These are phyloP conservation scores for Clonostachys rosea DNA, from an alignment of 2,329 filamentous ascomycete genomes.

Conservation along the genomic window DNA sequence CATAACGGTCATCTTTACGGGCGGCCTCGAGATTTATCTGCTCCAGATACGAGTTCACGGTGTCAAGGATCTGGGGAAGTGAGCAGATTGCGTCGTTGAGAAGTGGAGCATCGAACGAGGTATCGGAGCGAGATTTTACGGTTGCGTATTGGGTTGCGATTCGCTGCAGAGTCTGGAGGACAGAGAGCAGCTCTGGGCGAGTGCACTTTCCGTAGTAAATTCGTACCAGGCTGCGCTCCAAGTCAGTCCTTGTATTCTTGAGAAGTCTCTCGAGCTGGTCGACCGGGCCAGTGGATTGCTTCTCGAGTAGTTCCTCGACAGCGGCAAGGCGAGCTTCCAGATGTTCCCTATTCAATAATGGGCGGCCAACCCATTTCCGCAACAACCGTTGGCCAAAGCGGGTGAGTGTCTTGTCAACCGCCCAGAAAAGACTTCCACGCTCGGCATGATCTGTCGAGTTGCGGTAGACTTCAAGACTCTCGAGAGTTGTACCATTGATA, in stretches of 20 bases:
- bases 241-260: conserved; percentile 67
- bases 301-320: conserved; percentile 78
- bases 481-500: conserved; percentile 89
- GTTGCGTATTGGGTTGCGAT: conserved; percentile 73
- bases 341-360: conserved; percentile 69
- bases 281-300: conserved; percentile 59
- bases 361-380: conserved; percentile 91
- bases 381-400: conserved; percentile 83
- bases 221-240: conserved; percentile 88
- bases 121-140: conserved; percentile 59
- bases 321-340: conserved; percentile 78
- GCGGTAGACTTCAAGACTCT: conserved; percentile 90
- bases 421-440: conserved; percentile 92
- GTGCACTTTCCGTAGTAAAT: conserved; percentile 98
- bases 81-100: conserved; percentile 68
- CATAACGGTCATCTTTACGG: conserved; percentile 84
- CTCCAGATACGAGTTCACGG: conserved; percentile 72
- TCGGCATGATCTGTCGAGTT: conserved; percentile 85
- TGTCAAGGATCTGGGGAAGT: conserved; percentile 71
- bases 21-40: conserved; percentile 83
- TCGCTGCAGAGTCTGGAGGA: conserved; percentile 79
- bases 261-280: conserved; percentile 74
- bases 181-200: conserved; percentile 77
- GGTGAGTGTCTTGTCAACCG: conserved; percentile 86
- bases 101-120: conserved; percentile 67